Percentiles rank a stretch among this genome's conserved stretches.
Evolutionary conservation across 1,139 yeast species (phyloP).

Genomic region (Lodderomyces elongisporus): DNA sequence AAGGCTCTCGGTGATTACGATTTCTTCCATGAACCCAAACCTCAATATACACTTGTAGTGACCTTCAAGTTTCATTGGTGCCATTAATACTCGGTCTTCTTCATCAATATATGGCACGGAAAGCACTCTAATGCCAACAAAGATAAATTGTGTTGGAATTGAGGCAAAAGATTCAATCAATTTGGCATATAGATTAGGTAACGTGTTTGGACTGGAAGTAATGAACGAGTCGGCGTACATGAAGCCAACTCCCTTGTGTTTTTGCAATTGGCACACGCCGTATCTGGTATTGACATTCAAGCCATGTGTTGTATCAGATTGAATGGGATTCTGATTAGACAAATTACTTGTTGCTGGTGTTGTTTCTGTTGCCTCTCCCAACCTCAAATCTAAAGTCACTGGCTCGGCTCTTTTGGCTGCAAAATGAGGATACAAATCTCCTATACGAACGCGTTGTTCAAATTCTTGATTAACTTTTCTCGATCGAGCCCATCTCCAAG

Average conservation of each 20-base stretch:
- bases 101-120: constrained; percentile 36
- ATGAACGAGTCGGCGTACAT: constrained; percentile 33
- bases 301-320: neutral
- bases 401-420: constrained; percentile 17
- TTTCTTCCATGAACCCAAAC: constrained; percentile 44
- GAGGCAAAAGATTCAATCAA: constrained; percentile 34
- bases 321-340: neutral
- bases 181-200: constrained; percentile 37
- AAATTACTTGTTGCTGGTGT: neutral
- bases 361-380: neutral
- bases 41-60: constrained; percentile 43
- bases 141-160: constrained; percentile 39
- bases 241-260: constrained; percentile 36
- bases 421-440: constrained; percentile 23
- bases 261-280: constrained; percentile 19
- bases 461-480: constrained; percentile 35
- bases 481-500: constrained; percentile 48
- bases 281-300: neutral
- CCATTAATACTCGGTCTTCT: constrained; percentile 35
- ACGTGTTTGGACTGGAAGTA: constrained; percentile 35
- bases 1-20: constrained; percentile 23
- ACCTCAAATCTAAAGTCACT: constrained; percentile 16
- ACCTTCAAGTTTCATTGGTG: constrained; percentile 36
- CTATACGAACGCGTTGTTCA: constrained; percentile 24
- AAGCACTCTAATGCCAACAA: constrained; percentile 37